Evolutionary conservation across 2,329 filamentous ascomycete genomes (phyloP).

Genomic region (Penicillium occitanis): DNA sequence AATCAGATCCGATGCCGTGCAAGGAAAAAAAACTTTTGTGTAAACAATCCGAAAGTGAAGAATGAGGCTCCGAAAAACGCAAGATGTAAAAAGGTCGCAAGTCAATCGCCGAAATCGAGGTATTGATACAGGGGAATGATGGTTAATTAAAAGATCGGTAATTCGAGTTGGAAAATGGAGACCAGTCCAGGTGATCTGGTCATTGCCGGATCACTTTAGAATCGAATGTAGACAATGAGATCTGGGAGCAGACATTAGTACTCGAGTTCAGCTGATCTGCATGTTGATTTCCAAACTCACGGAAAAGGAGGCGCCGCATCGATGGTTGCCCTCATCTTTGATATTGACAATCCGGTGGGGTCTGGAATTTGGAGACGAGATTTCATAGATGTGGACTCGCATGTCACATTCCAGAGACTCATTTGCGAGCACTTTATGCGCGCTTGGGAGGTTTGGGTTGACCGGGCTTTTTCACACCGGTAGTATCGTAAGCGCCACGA

Average conservation of each 20-base stretch:
- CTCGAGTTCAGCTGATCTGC: neutral
- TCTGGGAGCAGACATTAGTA: slow-evolving; percentile 1
- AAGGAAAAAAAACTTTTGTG: slow-evolving; percentile 21
- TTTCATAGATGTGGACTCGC: neutral
- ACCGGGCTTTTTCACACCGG: slow-evolving; percentile 51
- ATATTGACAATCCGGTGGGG: neutral
- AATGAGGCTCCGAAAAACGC: slow-evolving; percentile 17
- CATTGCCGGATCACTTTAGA: neutral
- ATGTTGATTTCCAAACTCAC: neutral
- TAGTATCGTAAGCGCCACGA: slow-evolving; percentile 54
- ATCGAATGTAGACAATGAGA: neutral
- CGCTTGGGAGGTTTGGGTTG: slow-evolving; percentile 45
- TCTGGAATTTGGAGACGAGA: neutral
- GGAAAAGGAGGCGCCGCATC: neutral
- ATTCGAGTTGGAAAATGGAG: neutral
- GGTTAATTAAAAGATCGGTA: slow-evolving; percentile 12
- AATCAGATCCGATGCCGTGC: slow-evolving; percentile 13
- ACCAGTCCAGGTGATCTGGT: neutral
- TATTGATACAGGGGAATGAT: slow-evolving; percentile 11
- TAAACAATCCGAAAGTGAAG: slow-evolving; percentile 7
- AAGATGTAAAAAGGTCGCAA: slow-evolving; percentile 12
- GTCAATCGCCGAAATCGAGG: neutral
- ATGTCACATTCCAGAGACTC: neutral
- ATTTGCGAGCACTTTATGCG: slow-evolving; percentile 18
- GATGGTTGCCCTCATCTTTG: slow-evolving; percentile 2